Base-by-base conservation (phyloP, 257 asterid genomes). In the Parsonsia alboflavescens region DNA sequence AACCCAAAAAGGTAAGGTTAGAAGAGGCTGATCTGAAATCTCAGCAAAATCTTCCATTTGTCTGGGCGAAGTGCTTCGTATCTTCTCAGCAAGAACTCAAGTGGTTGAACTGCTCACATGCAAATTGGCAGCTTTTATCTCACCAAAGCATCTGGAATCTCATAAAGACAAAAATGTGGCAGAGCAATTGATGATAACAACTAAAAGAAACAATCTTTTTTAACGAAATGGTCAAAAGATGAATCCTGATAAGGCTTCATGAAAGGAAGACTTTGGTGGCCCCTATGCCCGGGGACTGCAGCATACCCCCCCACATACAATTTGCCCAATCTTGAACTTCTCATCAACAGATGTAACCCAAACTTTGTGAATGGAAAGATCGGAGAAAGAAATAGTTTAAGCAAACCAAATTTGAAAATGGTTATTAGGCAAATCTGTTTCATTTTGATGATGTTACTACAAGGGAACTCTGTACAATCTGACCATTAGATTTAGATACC, bases 61-160 rank as follows among this genome's bases (percentile, higher is more conserved):
- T 62, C n/a, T 49, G 10, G 63, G 4, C 1, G 16, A 57, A 10
- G 10, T 57, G 2, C 21, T 70, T 46, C 72, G 66, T 71, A 68
- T 72, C 50, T 50, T 36, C 33, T 68, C 57, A 75, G 73, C 24
- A 78, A n/a, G 45, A 57, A 21, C 10, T 68, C 39, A 1, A 71
- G 77, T 70, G 79, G 80, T 80, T 44, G 33, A 83, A 83, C 88
- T 78, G 80, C 88, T 76, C 88, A 82, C 90, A 79, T 89, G 87
- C 77, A 44, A 65, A 13, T 1, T 49, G 76, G 71, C 67, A 58
- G 63, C 67, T 77, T 58, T 46, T 33, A 17, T 45, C 73, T 64
- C 64, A 62, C 54, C 64, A 67, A 46, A 57, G 80, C 80, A 82
- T 76, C 76, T 76, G 73, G 75, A 64, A 70, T 77, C 79, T 57